Evolutionary conservation across 140 eudicot genomes (phyloP), one percentile per base, ranked within the genome.

Genomic region (Flaveria floridana): DNA sequence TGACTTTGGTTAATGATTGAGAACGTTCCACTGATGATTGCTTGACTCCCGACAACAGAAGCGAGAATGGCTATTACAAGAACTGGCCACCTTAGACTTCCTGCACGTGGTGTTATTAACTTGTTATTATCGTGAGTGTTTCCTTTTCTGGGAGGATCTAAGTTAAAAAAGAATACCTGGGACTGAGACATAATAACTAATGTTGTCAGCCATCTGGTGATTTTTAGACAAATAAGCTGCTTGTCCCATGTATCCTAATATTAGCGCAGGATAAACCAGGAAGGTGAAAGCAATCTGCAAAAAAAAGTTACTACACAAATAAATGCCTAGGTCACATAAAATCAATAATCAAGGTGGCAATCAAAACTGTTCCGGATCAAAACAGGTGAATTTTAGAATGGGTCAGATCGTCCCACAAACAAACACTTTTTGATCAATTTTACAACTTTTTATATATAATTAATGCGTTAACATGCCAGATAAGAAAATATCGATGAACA

Each of bases 241-340:
- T 86, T 91, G 92, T 14, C 97, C 97, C 97, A 91, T 91, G 76
- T 91, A 91, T 14, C 87, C 96, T 44, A 91, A 82, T 75, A 88
- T 86, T 39, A 91, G 76, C 9, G 97, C 92, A 44, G 97, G 97
- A 80, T 91, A 91, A 26, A 91, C 97, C 68, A 91, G 74, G 73
- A 88, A 91, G 42, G 86, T 85, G 88, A 91, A 91, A 65, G 97
- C 93, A 39, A 88, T 91, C 97, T 91, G 91, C 79, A 77, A 46
- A 39, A 39, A 39, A 39, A 19, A 70, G 47, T 34, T 58, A 7
- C 65, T 6, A 16, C 41, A 73, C 41, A 37, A 65, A 52, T 52
- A 34, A 41, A 16, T 11, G 15, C 25, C 16, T 15, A 13, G 46
- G 13, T 19, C 18, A 2, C 41, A 53, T 15, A n/a, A 68, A 3